Base-by-base conservation (phyloP, 306 rosid species). In the Casuarina equisetifolia region DNA sequence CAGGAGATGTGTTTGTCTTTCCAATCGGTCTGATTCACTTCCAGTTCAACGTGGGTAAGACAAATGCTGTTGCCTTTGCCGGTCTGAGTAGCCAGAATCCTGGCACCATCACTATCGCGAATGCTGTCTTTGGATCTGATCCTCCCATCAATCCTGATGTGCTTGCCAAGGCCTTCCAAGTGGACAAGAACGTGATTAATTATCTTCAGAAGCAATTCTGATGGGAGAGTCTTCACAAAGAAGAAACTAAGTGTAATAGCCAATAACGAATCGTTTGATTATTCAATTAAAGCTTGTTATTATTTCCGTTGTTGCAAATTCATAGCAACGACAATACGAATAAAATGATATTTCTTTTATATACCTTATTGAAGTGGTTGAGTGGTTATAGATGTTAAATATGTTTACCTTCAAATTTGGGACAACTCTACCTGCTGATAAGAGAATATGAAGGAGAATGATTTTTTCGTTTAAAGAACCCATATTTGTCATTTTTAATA, bases 11-110 rank as follows among this genome's bases (percentile, higher is more conserved):
- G 0, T 62, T 62, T 36, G 9, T 62, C 0, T 62, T 62, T 1
- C 43, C 35, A 66, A 6, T 66, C 40, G 70, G 49, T 39, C 70
- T 66, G 25, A 16, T 17, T 66, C 49, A 66, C 70, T 66, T 66
- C 49, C 49, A 66, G 0, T 16, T 16, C 6, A 66, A 66, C 3
- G 4, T 66, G 17, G 70, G 35, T 17, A 8, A 66, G 5, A 40
- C 35, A 5, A 35, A 40, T 1, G 49, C 3, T 4, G 2, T 66
- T 16, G 49, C 48, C 9, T 66, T 40, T 40, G 3, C 15, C 2
- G 1, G 45, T 66, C 2, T 66, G 0, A 16, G 6, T 0, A 66
- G 12, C 2, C 32, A 66, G 5, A 64, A 64, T 64, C 70, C 5
- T 16, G 2, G 15, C 1, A 4, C 17, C 9, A 40, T 64, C 32